Evolutionary conservation across 768 basidiomycete genomes (phyloP).

Genomic region (Lactarius indigo): DNA sequence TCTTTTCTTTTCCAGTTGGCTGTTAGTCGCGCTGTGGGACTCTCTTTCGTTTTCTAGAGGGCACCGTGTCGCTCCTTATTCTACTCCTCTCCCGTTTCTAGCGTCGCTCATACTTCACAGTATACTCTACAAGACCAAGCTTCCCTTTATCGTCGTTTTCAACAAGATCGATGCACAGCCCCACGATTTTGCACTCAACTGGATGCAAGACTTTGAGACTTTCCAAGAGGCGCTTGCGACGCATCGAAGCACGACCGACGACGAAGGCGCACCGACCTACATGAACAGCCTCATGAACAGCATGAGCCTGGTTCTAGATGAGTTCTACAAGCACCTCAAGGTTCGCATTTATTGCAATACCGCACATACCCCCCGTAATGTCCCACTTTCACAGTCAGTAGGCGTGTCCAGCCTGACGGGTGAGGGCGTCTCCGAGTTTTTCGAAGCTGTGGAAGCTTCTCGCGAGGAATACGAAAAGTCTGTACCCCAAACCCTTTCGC

Average conservation of each 20-base stretch:
- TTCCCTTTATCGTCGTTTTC: slow-evolving; percentile 97
- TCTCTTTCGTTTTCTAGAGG: no score
- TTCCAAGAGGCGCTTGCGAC: slow-evolving; percentile 86
- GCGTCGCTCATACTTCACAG: slow-evolving; percentile 37
- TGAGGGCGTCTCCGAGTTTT: slow-evolving; percentile 88
- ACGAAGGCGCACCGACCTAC: slow-evolving; percentile 91
- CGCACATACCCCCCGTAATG: background rate
- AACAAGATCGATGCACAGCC: slow-evolving; percentile 95
- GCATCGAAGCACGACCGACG: slow-evolving; percentile 61
- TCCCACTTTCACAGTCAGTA: slow-evolving; percentile 58
- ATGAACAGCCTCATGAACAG: slow-evolving; percentile 99
- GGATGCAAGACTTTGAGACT: slow-evolving; percentile 97
- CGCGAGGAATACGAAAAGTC: slow-evolving; percentile 87
- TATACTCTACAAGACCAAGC: slow-evolving; percentile 95
- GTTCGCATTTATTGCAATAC: slow-evolving; percentile 40
- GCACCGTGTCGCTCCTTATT: background rate
- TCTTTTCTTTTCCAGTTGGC: no score
- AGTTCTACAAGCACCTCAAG: slow-evolving; percentile 96
- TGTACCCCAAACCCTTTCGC: slow-evolving; percentile 28
- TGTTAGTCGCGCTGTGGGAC: background rate
- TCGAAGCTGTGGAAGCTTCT: slow-evolving; percentile 86
- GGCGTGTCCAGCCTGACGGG: slow-evolving; percentile 97
- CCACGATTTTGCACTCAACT: slow-evolving; percentile 90
- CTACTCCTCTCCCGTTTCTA: background rate
- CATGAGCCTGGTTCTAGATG: slow-evolving; percentile 97